These are phyloP conservation scores for Hirschfeldia incana DNA, from an alignment of 345 rosid species.

Conservation along the genomic window DNA sequence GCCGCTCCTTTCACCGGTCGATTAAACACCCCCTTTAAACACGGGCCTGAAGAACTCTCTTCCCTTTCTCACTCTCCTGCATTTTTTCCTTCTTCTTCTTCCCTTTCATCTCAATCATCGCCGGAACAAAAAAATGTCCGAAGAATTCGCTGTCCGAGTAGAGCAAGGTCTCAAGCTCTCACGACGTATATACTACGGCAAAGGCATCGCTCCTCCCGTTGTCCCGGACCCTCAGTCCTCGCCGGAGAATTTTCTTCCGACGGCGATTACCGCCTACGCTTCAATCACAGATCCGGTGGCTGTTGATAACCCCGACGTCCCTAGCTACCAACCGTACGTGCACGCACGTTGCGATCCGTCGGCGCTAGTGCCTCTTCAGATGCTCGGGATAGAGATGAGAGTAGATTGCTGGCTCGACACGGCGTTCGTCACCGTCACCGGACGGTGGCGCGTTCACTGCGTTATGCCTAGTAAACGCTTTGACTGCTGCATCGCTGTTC, in stretches of 20 bases:
- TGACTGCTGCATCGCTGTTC: conserved; percentile 81
- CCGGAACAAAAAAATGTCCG: conserved; percentile 45
- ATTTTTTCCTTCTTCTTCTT: background rate
- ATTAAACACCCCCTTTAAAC: conserved; percentile 23
- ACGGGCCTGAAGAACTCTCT: conserved; percentile 1
- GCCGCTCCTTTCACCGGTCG: conserved; percentile 41
- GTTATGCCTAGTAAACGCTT: conserved; percentile 64
- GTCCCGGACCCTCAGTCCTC: conserved; percentile 47
- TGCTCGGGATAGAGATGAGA: conserved; percentile 62
- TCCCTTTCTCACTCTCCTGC: background rate
- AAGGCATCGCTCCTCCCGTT: conserved; percentile 48
- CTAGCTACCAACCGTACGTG: conserved; percentile 96
- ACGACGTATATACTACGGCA: conserved; percentile 74
- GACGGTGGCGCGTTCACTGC: conserved; percentile 90
- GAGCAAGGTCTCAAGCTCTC: conserved; percentile 70
- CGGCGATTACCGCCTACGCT: conserved; percentile 75
- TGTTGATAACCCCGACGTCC: conserved; percentile 90
- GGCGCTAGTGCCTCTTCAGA: conserved; percentile 86
- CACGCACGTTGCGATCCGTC: conserved; percentile 91
- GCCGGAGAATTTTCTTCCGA: conserved; percentile 56
- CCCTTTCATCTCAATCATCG: background rate
- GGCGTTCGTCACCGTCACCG: conserved; percentile 55
- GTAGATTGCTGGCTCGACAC: conserved; percentile 68
- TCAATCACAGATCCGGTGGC: conserved; percentile 61
- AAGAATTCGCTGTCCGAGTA: conserved; percentile 61